Evolutionary conservation across 2,329 filamentous ascomycete species (phyloP).

Genomic region (Ascocoryne sarcoides): DNA sequence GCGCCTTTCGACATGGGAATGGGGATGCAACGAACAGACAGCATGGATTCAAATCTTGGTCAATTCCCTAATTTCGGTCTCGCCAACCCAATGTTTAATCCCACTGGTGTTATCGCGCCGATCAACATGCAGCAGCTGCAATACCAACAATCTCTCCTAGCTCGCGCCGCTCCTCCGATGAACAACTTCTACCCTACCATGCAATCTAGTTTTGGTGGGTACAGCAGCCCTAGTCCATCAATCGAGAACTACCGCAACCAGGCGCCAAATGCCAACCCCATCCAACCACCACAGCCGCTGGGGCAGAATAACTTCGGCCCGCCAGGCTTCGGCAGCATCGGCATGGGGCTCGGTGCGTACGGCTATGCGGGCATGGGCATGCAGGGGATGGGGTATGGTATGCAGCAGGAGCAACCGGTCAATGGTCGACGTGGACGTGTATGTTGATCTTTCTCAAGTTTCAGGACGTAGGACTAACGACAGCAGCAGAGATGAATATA

Average conservation of each 20-base stretch:
- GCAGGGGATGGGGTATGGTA: conserved; percentile 41
- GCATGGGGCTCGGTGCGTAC: conserved; percentile 38
- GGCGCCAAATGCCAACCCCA: conserved; percentile 41
- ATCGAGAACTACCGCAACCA: conserved; percentile 49
- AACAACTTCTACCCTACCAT: conserved; percentile 49
- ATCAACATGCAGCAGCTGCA: conserved; percentile 46
- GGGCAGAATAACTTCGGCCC: conserved; percentile 37
- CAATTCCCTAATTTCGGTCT: conserved; percentile 43
- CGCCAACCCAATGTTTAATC: conserved; percentile 44
- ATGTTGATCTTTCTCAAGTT: conserved; percentile 19
- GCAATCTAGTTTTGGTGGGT: conserved; percentile 48
- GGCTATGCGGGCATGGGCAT: conserved; percentile 39
- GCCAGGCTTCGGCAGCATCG: conserved; percentile 39
- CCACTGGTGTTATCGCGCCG: conserved; percentile 37
- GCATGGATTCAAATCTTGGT: conserved; percentile 40
- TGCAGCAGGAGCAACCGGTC: conserved; percentile 47
- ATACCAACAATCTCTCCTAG: conserved; percentile 51
- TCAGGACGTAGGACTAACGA: background rate
- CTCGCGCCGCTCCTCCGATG: conserved; percentile 42
- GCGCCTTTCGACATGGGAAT: conserved; percentile 39
- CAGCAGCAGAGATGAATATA: background rate
- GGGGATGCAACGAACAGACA: conserved; percentile 43
- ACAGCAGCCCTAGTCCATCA: conserved; percentile 38
- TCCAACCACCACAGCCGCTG: conserved; percentile 31
- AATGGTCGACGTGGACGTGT: conserved; percentile 51